phyloP scores from a whole-genome alignment of 768 basidiomycete species.

The Lactarius psammicola region DNA sequence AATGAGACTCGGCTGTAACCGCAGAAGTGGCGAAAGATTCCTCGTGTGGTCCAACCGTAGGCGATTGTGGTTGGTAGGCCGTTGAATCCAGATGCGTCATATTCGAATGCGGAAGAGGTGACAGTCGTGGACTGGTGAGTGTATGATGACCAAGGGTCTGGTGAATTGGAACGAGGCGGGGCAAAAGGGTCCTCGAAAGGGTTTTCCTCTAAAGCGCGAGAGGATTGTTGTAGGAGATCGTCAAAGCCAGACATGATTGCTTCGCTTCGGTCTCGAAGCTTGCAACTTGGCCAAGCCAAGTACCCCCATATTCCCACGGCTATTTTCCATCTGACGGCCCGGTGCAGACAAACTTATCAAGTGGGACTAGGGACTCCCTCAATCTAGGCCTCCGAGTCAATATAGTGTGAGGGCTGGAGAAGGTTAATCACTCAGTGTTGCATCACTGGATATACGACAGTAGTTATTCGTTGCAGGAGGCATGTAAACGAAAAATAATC shows the following conservation, averaged over 20 bases:
- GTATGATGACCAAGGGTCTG: conserved; percentile 34
- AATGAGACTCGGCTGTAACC: neutral
- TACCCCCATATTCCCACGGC: neutral
- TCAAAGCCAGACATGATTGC: conserved; percentile 32
- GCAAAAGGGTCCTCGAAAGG: conserved; percentile 35
- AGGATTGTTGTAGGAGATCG: conserved; percentile 31
- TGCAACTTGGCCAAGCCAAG: neutral
- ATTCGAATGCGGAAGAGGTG: conserved; percentile 22
- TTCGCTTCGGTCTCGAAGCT: neutral
- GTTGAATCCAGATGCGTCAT: conserved; percentile 22
- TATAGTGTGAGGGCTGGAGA: no score
- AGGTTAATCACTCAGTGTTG: neutral
- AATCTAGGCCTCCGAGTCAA: no score
- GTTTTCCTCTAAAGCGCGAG: conserved; percentile 32
- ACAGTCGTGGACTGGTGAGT: conserved; percentile 1
- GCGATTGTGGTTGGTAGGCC: conserved; percentile 10
- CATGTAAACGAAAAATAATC: neutral
- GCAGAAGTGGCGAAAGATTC: neutral
- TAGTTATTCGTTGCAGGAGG: neutral
- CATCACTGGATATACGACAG: neutral
- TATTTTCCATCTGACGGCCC: neutral
- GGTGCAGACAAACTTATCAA: no score
- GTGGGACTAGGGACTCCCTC: no score
- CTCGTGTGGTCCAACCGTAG: conserved; percentile 1
- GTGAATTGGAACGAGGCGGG: conserved; percentile 29